Conservation (phyloP, 371 early-diverging fungal genomes). For the Syncephalastrum racemosum region DNA sequence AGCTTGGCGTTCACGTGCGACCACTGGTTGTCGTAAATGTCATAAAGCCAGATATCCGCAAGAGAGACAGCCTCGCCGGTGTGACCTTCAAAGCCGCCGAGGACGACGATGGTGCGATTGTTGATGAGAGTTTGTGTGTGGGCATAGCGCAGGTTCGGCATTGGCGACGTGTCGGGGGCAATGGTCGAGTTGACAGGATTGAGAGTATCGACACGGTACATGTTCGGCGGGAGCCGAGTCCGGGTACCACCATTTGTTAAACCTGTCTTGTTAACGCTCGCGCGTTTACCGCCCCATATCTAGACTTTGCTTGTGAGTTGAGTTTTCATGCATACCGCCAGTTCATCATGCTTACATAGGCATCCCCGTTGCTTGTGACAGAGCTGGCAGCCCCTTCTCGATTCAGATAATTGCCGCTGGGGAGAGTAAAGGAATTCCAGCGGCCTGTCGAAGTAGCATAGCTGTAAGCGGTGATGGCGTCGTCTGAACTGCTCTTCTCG, state of each 20-base stretch:
- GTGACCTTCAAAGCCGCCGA: constrained; percentile 44
- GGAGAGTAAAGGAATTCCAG: constrained; percentile 40
- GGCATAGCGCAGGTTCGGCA: constrained; percentile 32
- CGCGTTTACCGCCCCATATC: constrained; percentile 47
- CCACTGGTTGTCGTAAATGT: constrained; percentile 27
- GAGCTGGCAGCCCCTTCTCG: constrained; percentile 40
- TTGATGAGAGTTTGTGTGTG: constrained; percentile 41
- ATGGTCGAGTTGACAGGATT: constrained; percentile 27
- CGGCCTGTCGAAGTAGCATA: constrained; percentile 34
- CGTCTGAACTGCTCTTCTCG: constrained; percentile 16
- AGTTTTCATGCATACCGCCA: not conserved
- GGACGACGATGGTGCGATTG: constrained; percentile 29
- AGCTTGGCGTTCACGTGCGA: constrained; percentile 27
- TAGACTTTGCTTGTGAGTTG: constrained; percentile 3
- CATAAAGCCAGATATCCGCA: constrained; percentile 39
- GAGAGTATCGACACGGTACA: constrained; percentile 35
- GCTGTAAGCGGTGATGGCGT: constrained; percentile 29
- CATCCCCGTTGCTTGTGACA: constrained; percentile 24
- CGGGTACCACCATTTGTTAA: not conserved
- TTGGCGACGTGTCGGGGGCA: constrained; percentile 4
- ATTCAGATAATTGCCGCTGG: constrained; percentile 28
- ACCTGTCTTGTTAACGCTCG: constrained; percentile 3
- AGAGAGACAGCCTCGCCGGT: constrained; percentile 36
- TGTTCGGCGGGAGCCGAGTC: constrained; percentile 14
- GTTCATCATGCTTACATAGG: constrained; percentile 28